A percentile compares a stretch with the other conserved stretches of the same genome.
These are phyloP conservation scores for Solanum hybrid DNA, from an alignment of 305 asterid genomes.

Conservation along the genomic window DNA sequence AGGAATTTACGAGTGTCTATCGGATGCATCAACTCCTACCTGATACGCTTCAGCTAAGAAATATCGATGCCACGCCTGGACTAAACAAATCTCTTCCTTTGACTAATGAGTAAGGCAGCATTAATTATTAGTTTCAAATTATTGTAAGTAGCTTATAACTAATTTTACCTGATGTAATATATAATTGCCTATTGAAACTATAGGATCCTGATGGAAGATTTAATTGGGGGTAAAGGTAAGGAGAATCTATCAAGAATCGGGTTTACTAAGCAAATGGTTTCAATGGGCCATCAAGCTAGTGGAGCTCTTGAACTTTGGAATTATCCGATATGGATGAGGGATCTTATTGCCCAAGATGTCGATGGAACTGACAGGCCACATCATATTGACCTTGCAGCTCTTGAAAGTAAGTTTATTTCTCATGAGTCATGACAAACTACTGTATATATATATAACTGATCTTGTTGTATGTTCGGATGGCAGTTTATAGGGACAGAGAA, in stretches of 20 bases:
- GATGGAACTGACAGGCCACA: conserved; percentile 42
- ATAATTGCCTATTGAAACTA: not conserved
- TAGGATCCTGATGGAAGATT: conserved; percentile 32
- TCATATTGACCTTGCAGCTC: conserved; percentile 42
- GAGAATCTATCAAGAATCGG: conserved; percentile 31
- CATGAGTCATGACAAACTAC: not conserved
- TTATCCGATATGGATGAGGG: conserved; percentile 49
- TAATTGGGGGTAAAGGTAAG: conserved; percentile 33
- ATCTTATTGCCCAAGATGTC: conserved; percentile 25
- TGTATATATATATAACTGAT: not conserved
- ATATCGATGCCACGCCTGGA: conserved; percentile 31
- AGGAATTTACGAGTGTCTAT: conserved; percentile 47
- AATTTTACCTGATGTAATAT: not conserved
- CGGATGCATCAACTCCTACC: conserved; percentile 57
- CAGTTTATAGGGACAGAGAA: conserved; percentile 59
- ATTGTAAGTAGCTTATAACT: not conserved
- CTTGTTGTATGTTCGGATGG: not conserved
- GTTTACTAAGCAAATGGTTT: conserved; percentile 43
- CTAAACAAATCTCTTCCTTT: conserved; percentile 47
- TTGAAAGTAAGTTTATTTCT: conserved; percentile 30
- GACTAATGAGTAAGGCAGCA: conserved; percentile 21
- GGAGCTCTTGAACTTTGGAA: conserved; percentile 62
- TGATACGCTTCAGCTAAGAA: conserved; percentile 31
- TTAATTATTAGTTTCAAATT: not conserved
- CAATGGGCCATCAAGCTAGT: conserved; percentile 67